Percentiles rank a stretch among this genome's conserved stretches.
Evolutionary conservation across 257 asterid species (phyloP).

Genomic region (Lycium ferocissimum): DNA sequence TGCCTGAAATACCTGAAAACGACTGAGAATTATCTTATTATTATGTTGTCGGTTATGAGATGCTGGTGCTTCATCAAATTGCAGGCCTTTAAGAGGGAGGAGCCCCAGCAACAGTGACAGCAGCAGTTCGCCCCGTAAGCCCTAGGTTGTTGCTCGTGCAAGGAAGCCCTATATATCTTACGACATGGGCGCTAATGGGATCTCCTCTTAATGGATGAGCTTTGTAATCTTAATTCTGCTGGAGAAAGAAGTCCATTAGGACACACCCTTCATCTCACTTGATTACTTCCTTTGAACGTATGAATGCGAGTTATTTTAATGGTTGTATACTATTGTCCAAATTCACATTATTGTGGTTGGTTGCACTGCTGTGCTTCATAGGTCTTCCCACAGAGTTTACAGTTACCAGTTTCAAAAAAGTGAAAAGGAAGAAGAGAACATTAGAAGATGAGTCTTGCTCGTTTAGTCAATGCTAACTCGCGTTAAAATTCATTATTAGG

Average conservation of each 20-base stretch:
- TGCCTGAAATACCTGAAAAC: background rate
- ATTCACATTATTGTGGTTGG: background rate
- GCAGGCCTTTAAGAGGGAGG: slow-evolving; percentile 52
- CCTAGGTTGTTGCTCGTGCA: slow-evolving; percentile 27
- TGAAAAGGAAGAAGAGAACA: background rate
- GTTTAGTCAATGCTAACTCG: no score
- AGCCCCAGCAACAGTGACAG: slow-evolving; percentile 52
- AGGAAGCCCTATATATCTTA: background rate
- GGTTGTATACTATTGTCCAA: slow-evolving; percentile 21
- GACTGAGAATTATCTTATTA: background rate
- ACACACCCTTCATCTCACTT: background rate
- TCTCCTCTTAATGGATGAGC: background rate
- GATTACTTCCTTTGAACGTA: slow-evolving; percentile 2
- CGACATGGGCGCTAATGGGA: background rate
- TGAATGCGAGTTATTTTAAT: background rate
- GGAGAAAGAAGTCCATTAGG: background rate
- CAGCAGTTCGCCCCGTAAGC: slow-evolving; percentile 51
- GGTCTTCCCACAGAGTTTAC: background rate
- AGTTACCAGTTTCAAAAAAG: background rate
- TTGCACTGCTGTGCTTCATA: background rate
- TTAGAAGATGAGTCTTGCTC: background rate
- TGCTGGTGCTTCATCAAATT: background rate
- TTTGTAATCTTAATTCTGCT: slow-evolving; percentile 3
- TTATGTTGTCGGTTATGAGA: background rate
- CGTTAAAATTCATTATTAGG: no score